Base-by-base conservation (phyloP, 441 rosid species). In the Lepidium campestre region DNA sequence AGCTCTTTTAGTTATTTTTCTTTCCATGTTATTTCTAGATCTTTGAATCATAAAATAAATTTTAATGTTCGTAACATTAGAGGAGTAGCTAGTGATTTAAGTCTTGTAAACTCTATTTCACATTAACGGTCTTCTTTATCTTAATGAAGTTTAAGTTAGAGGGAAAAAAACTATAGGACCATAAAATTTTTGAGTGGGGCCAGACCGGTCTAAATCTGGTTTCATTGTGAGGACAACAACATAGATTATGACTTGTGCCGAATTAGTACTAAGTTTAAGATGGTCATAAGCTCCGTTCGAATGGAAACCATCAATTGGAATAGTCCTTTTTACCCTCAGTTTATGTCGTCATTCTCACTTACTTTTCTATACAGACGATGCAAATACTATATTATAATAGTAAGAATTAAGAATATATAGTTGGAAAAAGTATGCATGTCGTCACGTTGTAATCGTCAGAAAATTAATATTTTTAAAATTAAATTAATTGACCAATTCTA, bases 361-460 rank as follows among this genome's bases (percentile, higher is more conserved):
- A 47, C 57, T 57, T 41, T 25, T 13, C n/a, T 36, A n/a, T 13
- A 5, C 18, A 3, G 48, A 2, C 1, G 19, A 48, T 68, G 45
- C 73, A 48, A 57, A 50, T 31, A 59, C 2, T 14, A 14, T 27
- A 14, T 29, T 15, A 56, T 47, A 47, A n/a, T n/a, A n/a, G n/a
- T 40, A 57, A n/a, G n/a, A 57, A 20, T n/a, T 19, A 11, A 5
- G 25, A 35, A 36, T 48, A 34, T 27, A 11, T 27, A 10, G 39
- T 40, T 59, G 52, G 57, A 55, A 46, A 40, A 42, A 71, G 40
- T 72, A 65, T 50, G 67, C 76, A 57, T 65, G 58, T 34, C 67
- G 72, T 72, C 72, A 72, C 67, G 62, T 65, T 58, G 17, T 59
- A 42, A 10, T 65, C 39, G 67, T 65, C 54, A 49, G 6, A 40